phyloP scores from a whole-genome alignment of 2,329 filamentous ascomycete genomes.

The Talaromyces sp. region DNA sequence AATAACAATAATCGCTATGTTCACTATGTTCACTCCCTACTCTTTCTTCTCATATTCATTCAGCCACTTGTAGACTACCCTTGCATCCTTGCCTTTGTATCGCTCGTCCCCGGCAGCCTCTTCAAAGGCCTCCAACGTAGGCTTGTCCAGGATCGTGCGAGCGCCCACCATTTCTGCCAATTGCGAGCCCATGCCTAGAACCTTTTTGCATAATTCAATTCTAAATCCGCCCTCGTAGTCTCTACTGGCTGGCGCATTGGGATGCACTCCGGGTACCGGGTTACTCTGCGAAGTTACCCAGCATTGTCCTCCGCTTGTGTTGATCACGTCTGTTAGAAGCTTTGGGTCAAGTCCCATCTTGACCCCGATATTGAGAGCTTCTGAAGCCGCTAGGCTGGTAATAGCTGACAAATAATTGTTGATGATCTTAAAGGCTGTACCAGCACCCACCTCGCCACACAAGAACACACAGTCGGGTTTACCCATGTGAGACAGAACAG shows the following conservation, averaged over 20 bases:
- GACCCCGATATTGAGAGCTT: conserved; percentile 24
- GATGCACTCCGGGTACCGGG: conserved; percentile 34
- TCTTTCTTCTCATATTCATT: conserved; percentile 27
- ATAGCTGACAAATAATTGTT: conserved; percentile 26
- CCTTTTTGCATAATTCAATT: conserved; percentile 54
- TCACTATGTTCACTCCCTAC: not conserved
- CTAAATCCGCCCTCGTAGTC: conserved; percentile 43
- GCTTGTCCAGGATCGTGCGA: conserved; percentile 44
- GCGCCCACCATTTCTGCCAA: conserved; percentile 48
- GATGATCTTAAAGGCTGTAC: conserved; percentile 25
- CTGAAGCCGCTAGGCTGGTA: conserved; percentile 19
- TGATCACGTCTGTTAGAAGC: conserved; percentile 23
- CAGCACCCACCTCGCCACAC: conserved; percentile 24
- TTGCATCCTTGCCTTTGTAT: conserved; percentile 50
- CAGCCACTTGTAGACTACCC: conserved; percentile 52
- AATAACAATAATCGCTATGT: not conserved
- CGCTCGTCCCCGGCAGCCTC: conserved; percentile 45
- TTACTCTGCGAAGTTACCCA: conserved; percentile 23
- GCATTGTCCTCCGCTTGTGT: conserved; percentile 19
- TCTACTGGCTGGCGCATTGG: conserved; percentile 33
- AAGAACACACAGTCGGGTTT: conserved; percentile 44
- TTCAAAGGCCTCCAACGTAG: conserved; percentile 47
- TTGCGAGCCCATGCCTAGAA: conserved; percentile 50
- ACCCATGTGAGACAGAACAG: conserved; percentile 31
- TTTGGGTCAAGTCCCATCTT: conserved; percentile 23